Evolutionary conservation across 108 stramenopile genomes (phyloP), one percentile per base, ranked within the genome.

Genomic region (Skeletonema tropicum): DNA sequence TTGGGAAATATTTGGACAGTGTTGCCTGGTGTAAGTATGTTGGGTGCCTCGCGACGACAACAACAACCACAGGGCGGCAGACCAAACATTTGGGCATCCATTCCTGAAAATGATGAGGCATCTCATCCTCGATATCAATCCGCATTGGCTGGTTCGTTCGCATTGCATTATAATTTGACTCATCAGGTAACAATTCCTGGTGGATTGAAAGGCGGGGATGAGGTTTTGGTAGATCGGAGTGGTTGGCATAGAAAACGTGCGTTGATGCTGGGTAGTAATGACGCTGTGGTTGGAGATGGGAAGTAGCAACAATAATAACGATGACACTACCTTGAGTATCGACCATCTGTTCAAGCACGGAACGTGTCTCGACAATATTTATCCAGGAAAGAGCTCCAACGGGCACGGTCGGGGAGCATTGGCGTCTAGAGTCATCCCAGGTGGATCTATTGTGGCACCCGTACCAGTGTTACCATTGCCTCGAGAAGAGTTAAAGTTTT

Each of bases 391-490:
- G 3, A 87, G 79, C 14, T 68, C 88, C 15, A 57, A 75, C 12
- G 70, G 75, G 48, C 86, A 86, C 26, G 90, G 85, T 15, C 49
- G 80, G 19, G 93, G 93, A 52, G 90, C 93, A 14, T 64, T 89
- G 30, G 77, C 77, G 2, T 68, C 84, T 48, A 57, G 82, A 30
- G 60, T 83, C 11, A 49, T 89, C 49, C 23, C 78, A 36, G 71
- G 76, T 31, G 80, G 70, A 32, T 31, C 41, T 32, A 35, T 71
- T 15, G 79, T 88, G n/a, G 71, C 55, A 8, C 52, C 46, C 13
- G 77, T 66, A 15, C 80, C 75, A 42, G 69, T 73, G 59, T 55
- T 64, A 14, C 70, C 71, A 66, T 70, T 41, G 64, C 64, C 42
- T 81, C 60, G 41, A 70, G 59, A 66, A 58, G 61, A 33, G 65